Percentiles rank a stretch among this genome's conserved stretches.
phyloP scores from a whole-genome alignment of 768 basidiomycete species.

The Strobilomyces dryophilus region DNA sequence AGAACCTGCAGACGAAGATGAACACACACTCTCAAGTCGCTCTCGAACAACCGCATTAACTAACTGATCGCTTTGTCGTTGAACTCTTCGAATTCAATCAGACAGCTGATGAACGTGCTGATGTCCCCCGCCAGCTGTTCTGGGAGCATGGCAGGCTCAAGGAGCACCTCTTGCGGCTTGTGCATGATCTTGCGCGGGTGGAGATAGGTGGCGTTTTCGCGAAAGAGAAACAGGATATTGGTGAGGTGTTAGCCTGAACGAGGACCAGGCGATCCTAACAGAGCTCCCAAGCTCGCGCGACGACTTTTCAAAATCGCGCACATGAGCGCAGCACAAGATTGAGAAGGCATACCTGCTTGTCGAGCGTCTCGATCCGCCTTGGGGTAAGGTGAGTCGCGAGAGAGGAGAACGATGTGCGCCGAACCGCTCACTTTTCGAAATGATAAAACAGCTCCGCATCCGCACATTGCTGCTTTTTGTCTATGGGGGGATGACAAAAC shows the following conservation, averaged over 20 bases:
- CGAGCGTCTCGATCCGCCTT: conserved; percentile 44
- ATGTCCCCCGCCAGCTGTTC: conserved; percentile 45
- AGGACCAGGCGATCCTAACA: conserved; percentile 50
- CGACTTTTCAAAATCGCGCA: conserved; percentile 48
- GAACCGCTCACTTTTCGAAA: conserved; percentile 38
- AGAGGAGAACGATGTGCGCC: neutral
- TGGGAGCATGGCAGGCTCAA: conserved; percentile 46
- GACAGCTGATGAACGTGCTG: conserved; percentile 41
- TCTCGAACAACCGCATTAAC: conserved; percentile 43
- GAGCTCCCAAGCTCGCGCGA: conserved; percentile 53
- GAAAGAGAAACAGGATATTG: conserved; percentile 46
- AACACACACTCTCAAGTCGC: conserved; percentile 40
- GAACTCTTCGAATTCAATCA: conserved; percentile 55
- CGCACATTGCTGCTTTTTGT: conserved; percentile 45
- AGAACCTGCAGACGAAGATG: neutral
- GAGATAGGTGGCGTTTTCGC: conserved; percentile 49
- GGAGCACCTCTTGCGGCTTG: conserved; percentile 33
- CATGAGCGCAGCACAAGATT: neutral
- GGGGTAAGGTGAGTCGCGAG: neutral
- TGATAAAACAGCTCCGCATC: conserved; percentile 42
- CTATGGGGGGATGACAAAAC: conserved; percentile 34
- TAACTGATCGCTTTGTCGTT: conserved; percentile 47
- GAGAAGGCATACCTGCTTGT: conserved; percentile 39
- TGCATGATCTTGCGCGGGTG: conserved; percentile 44
- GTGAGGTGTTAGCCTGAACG: conserved; percentile 46